A percentile compares a stretch with the other conserved stretches of the same genome.
These are phyloP conservation scores for Ichthyophthirius multifiliis DNA, from an alignment of 169 alveolate genomes.

Conservation along the genomic window DNA sequence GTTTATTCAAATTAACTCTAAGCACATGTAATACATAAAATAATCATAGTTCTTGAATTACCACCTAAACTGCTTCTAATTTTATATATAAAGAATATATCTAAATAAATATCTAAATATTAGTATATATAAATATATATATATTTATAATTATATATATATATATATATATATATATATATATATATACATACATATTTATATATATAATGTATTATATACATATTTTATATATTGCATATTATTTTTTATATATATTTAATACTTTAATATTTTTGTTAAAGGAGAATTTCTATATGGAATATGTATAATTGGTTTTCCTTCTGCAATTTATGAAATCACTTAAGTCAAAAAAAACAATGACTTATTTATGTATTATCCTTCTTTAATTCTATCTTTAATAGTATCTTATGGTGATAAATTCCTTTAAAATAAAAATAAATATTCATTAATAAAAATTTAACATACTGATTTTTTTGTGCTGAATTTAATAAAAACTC, in stretches of 20 bases:
- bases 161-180: no score
- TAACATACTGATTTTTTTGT: not conserved
- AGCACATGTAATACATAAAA: slow-evolving; percentile 62
- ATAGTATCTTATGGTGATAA: not conserved
- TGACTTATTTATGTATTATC: slow-evolving; percentile 65
- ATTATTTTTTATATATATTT: no score
- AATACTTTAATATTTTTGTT: slow-evolving; percentile 56
- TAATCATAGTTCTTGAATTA: slow-evolving; percentile 66
- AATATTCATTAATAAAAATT: not conserved
- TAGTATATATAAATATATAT: no score
- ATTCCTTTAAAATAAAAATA: not conserved
- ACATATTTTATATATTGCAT: no score
- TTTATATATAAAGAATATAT: not conserved
- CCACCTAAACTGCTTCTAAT: slow-evolving; percentile 69
- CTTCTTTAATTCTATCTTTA: slow-evolving; percentile 59
- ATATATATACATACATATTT: no score
- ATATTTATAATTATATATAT: no score
- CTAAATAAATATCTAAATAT: not conserved
- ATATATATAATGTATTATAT: no score
- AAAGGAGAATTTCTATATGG: slow-evolving; percentile 78
- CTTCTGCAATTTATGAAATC: slow-evolving; percentile 56
- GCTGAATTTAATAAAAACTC: slow-evolving; percentile 3
- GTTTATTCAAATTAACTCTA: slow-evolving; percentile 60
- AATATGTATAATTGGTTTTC: slow-evolving; percentile 55
- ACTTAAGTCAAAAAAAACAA: slow-evolving; percentile 70